Base-by-base conservation (phyloP, 805 yeast genomes). In the Scheffersomyces amazonensis region DNA sequence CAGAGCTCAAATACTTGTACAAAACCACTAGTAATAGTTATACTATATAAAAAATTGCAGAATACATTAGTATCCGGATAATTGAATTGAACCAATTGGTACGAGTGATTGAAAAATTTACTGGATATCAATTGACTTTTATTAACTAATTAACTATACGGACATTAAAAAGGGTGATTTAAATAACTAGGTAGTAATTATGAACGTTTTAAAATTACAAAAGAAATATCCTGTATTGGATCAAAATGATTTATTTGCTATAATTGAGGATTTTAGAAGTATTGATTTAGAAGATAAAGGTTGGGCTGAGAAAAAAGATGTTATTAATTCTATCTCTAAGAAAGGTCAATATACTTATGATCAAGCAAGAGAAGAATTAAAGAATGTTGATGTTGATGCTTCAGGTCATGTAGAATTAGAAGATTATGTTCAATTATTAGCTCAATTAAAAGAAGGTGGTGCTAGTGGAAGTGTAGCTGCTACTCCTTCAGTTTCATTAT, bases 401-500 rank as follows among this genome's bases (percentile, higher is more conserved):
- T 84, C 96, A 4, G 99, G 99, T 18, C 91, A 87, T 57, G 97
- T 93, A 37, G 99, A 93, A 61, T 69, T 93, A 56, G 99, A 93
- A 42, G 99, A 93, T 59, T 93, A 80, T 56, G 97, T 91, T 23
- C 80, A 83, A 49, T 69, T 93, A 51, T 76, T 85, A 39, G 86
- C 95, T 22, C 88, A 87, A 58, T 73, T 90, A 46, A 83, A 83
- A 55, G 91, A 79, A 44, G 5, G 27, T 15, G 44, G 52, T 31
- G 39, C 37, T 9, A 24, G 48, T 3, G 42, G 28, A 21, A 43
- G 48, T 17, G 44, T 44, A 19, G 47, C 48, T 15, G 48, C 55
- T 9, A 46, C 49, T 11, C 40, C 53, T 11, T 42, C 50, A 13
- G 38, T 46, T 5, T 38, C 53, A 16, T 47, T 53, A 33, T 19